Percentiles rank a stretch among this genome's conserved stretches.
Conservation (phyloP, 805 yeast species). For the Pichia rugopelliculosa region DNA sequence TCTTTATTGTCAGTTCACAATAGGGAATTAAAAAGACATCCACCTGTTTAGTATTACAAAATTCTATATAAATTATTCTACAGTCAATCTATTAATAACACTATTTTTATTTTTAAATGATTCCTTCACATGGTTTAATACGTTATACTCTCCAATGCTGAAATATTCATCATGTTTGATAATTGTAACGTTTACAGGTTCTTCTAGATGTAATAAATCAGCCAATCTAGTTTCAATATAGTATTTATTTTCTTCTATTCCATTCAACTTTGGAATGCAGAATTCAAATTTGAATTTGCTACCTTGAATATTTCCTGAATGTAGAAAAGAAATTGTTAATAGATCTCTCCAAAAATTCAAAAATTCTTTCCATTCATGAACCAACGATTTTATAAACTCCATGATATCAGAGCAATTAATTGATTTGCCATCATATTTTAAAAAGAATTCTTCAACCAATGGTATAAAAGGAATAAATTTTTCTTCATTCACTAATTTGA, state of each 20-base stretch:
- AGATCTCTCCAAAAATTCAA: conserved; percentile 10
- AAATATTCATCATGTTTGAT: background rate
- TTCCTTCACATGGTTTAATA: background rate
- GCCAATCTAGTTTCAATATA: background rate
- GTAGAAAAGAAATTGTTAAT: conserved; percentile 2
- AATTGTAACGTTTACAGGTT: background rate
- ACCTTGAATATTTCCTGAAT: background rate
- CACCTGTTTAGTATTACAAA: background rate
- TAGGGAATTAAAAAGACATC: too few relatives aligned
- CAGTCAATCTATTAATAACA: conserved; percentile 3
- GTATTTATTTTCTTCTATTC: background rate
- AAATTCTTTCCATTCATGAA: conserved; percentile 4
- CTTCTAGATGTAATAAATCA: conserved; percentile 4
- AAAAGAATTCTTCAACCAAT: background rate
- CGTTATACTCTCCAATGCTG: background rate
- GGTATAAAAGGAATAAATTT: conserved; percentile 5
- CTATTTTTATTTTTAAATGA: conserved; percentile 1
- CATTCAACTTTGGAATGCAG: background rate
- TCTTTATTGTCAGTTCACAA: too few relatives aligned
- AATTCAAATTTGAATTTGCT: conserved; percentile 3
- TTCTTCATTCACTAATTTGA: background rate
- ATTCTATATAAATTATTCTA: background rate
- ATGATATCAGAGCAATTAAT: background rate
- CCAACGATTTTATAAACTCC: background rate
- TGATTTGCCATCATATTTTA: background rate